Conservation (phyloP, 2,329 filamentous ascomycete genomes). For the Fulvia fulva region DNA sequence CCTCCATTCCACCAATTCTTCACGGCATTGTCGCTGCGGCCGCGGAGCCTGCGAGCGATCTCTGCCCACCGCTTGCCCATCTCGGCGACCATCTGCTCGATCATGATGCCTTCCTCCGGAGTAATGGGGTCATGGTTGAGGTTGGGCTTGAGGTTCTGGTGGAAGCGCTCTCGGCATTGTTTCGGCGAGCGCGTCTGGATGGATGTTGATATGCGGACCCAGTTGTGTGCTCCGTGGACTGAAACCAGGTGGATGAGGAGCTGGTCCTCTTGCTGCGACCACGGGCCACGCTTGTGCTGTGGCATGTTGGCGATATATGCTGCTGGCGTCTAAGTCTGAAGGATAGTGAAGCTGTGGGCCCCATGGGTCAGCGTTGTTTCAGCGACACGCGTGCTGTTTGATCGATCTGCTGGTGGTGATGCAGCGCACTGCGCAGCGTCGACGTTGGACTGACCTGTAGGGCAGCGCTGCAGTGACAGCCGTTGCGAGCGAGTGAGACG, state of each 20-base stretch:
- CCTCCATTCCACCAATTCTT: conserved; percentile 99
- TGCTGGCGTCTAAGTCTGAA: not conserved
- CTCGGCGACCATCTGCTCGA: conserved; percentile 71
- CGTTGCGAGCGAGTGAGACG: conserved; percentile 17
- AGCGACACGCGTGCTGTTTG: conserved; percentile 1
- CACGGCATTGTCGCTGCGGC: conserved; percentile 88
- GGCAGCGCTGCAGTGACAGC: conserved; percentile 12
- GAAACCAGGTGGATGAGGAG: conserved; percentile 67
- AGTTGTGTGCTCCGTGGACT: conserved; percentile 74
- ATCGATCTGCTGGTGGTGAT: not conserved
- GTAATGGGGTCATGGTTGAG: conserved; percentile 74
- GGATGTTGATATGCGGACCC: conserved; percentile 77
- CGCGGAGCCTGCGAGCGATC: conserved; percentile 75
- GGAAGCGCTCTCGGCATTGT: conserved; percentile 90
- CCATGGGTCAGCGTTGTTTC: conserved; percentile 10
- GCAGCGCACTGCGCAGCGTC: not conserved
- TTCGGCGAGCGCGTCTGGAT: conserved; percentile 80
- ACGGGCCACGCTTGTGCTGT: conserved; percentile 70
- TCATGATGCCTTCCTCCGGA: conserved; percentile 68
- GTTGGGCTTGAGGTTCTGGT: conserved; percentile 87
- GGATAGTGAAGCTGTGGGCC: conserved; percentile 9
- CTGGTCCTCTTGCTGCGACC: conserved; percentile 73
- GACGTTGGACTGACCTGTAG: conserved; percentile 18
- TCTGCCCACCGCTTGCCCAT: conserved; percentile 91
- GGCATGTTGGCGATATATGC: conserved; percentile 34